These are phyloP conservation scores for Yamadazyma insecticola DNA, from an alignment of 805 yeast species.

Conservation along the genomic window DNA sequence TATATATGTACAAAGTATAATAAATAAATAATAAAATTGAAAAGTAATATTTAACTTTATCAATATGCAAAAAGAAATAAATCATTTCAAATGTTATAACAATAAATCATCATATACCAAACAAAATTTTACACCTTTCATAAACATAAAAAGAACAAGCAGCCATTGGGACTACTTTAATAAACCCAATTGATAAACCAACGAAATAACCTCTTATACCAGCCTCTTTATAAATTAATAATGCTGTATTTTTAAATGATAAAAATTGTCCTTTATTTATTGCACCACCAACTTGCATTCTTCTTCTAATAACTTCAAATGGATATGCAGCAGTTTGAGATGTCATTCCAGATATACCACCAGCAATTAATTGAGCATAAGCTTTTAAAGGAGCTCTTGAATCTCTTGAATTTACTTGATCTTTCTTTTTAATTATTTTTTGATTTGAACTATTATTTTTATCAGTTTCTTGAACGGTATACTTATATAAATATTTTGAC, in stretches of 20 bases:
- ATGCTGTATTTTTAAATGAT: conserved; percentile 51
- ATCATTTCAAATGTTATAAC: conserved; percentile 3
- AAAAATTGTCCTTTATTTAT: conserved; percentile 54
- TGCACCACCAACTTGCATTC: conserved; percentile 94
- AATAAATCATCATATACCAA: conserved; percentile 46
- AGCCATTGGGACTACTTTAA: conserved; percentile 95
- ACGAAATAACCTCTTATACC: conserved; percentile 90
- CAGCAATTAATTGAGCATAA: conserved; percentile 92
- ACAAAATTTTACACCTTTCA: conserved; percentile 69
- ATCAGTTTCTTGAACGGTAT: conserved; percentile 36
- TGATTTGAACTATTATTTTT: neutral
- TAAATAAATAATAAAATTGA: conserved; percentile 2
- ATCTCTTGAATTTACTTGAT: conserved; percentile 31
- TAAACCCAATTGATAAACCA: conserved; percentile 91
- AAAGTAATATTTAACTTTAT: neutral
- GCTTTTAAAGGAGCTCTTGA: conserved; percentile 66
- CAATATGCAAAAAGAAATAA: conserved; percentile 4
- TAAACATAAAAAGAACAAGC: conserved; percentile 95
- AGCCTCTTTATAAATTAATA: conserved; percentile 58
- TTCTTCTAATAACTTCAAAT: conserved; percentile 87
- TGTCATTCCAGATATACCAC: conserved; percentile 92
- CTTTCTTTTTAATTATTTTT: conserved; percentile 13
- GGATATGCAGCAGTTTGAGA: conserved; percentile 98
- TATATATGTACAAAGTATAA: conserved; percentile 4
- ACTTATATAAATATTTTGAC: conserved; percentile 47